Evolutionary conservation across 768 basidiomycete species (phyloP).

Genomic region (Lentinula raphanica): DNA sequence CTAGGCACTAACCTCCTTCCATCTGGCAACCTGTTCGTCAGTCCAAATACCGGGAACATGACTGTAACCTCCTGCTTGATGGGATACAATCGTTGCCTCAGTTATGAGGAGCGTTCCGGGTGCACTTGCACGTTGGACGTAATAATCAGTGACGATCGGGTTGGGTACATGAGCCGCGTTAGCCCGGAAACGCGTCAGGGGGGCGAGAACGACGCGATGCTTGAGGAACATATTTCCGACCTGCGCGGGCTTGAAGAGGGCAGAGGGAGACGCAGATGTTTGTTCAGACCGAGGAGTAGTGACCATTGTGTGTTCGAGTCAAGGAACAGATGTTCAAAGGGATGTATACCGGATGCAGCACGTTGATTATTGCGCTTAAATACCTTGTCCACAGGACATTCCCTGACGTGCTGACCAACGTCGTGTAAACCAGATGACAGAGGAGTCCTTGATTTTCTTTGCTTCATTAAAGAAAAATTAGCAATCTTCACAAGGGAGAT

Average conservation of each 20-base stretch:
- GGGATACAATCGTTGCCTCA: constrained; percentile 34
- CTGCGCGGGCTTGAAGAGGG: constrained; percentile 24
- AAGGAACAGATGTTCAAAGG: too few relatives aligned
- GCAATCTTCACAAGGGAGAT: too few relatives aligned
- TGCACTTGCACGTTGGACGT: constrained; percentile 23
- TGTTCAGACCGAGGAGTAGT: not conserved
- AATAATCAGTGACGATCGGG: constrained; percentile 22
- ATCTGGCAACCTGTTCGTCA: constrained; percentile 12
- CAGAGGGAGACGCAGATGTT: not conserved
- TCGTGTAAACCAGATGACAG: too few relatives aligned
- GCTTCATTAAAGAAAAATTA: too few relatives aligned
- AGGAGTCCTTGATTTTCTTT: too few relatives aligned
- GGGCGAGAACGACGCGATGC: constrained; percentile 31
- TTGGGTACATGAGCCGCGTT: constrained; percentile 17
- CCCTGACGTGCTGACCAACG: too few relatives aligned
- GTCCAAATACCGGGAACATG: constrained; percentile 19
- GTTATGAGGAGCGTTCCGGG: constrained; percentile 34
- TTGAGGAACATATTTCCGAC: constrained; percentile 22
- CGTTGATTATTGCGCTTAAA: too few relatives aligned
- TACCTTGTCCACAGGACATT: too few relatives aligned
- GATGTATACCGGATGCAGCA: too few relatives aligned
- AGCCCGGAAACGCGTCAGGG: constrained; percentile 28
- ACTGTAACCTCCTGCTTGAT: constrained; percentile 16
- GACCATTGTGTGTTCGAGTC: not conserved
- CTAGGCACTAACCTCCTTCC: constrained; percentile 13